Percentiles rank a stretch among this genome's conserved stretches.
phyloP scores from a whole-genome alignment of 306 rosid species.

The Mimosa bimucronata region DNA sequence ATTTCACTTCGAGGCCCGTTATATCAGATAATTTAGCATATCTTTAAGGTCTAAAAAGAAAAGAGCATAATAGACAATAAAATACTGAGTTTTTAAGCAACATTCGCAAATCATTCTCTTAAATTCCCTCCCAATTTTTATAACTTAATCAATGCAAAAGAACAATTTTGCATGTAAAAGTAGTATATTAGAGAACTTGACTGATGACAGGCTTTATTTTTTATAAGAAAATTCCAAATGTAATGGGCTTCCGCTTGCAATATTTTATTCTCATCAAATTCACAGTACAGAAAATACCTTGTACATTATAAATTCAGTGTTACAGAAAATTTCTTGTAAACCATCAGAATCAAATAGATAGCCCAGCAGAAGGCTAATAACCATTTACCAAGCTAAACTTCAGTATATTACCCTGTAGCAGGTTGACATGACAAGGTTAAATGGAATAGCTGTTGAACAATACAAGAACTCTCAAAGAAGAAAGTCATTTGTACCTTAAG shows the following conservation, averaged over 20 bases:
- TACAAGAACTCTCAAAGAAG: constrained; percentile 22
- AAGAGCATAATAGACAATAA: constrained; percentile 26
- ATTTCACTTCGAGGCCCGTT: not conserved
- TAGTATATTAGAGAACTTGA: constrained; percentile 2
- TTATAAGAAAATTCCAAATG: constrained; percentile 21
- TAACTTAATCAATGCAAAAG: not conserved
- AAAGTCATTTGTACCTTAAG: constrained; percentile 67
- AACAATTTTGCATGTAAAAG: not conserved
- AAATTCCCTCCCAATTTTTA: not conserved
- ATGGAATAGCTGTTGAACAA: not conserved
- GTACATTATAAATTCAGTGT: constrained; percentile 5
- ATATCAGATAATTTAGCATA: not conserved
- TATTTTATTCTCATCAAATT: not conserved
- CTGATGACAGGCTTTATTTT: constrained; percentile 10
- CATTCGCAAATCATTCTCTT: not conserved
- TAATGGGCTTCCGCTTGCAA: constrained; percentile 9
- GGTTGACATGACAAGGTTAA: not conserved
- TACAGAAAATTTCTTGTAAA: constrained; percentile 34
- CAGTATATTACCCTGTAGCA: not conserved
- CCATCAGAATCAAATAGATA: not conserved
- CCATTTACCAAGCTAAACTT: constrained; percentile 1
- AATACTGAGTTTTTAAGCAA: constrained; percentile 2
- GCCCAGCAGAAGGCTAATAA: constrained; percentile 2
- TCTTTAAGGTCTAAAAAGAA: constrained; percentile 7
- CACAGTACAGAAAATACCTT: no score